Percentiles rank a stretch among this genome's conserved stretches.
Conservation (phyloP, 768 basidiomycete species). For the Dioszegia hungarica region DNA sequence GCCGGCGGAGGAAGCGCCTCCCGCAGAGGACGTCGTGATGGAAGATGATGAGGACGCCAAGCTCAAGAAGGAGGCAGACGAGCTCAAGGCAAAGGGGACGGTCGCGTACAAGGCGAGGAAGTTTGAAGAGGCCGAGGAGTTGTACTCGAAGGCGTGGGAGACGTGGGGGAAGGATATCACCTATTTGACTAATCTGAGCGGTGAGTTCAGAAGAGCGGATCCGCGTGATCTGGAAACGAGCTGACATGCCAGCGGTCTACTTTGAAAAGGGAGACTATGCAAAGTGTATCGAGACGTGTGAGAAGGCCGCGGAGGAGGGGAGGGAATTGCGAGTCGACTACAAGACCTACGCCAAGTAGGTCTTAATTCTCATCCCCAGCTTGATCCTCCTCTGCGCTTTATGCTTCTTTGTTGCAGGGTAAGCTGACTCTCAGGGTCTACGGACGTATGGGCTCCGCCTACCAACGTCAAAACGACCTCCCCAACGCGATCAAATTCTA, state of each 20-base stretch:
- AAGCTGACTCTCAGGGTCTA: slow-evolving; percentile 56
- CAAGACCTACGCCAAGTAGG: slow-evolving; percentile 81
- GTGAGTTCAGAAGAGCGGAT: slow-evolving; percentile 53
- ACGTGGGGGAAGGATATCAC: slow-evolving; percentile 87
- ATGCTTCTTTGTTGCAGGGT: neutral
- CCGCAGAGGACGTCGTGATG: slow-evolving; percentile 54
- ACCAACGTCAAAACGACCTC: slow-evolving; percentile 72
- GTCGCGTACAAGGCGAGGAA: slow-evolving; percentile 81
- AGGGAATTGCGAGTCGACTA: slow-evolving; percentile 86
- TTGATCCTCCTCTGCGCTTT: no score
- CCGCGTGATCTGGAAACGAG: neutral
- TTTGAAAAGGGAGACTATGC: slow-evolving; percentile 91
- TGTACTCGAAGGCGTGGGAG: slow-evolving; percentile 87
- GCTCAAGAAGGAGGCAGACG: slow-evolving; percentile 71
- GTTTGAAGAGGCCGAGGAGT: slow-evolving; percentile 68
- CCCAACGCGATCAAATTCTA: slow-evolving; percentile 79
- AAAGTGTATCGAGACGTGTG: slow-evolving; percentile 81
- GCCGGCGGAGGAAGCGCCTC: slow-evolving; percentile 21
- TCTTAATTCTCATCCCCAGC: neutral
- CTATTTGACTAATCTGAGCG: slow-evolving; percentile 84
- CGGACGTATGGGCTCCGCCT: slow-evolving; percentile 81
- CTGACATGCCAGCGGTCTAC: slow-evolving; percentile 63
- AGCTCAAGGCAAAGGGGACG: slow-evolving; percentile 70
- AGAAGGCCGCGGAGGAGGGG: slow-evolving; percentile 95
- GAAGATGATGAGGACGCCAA: slow-evolving; percentile 67